Base-by-base conservation (phyloP, 164 flowering plant genomes). In the Echeveria elegans region DNA sequence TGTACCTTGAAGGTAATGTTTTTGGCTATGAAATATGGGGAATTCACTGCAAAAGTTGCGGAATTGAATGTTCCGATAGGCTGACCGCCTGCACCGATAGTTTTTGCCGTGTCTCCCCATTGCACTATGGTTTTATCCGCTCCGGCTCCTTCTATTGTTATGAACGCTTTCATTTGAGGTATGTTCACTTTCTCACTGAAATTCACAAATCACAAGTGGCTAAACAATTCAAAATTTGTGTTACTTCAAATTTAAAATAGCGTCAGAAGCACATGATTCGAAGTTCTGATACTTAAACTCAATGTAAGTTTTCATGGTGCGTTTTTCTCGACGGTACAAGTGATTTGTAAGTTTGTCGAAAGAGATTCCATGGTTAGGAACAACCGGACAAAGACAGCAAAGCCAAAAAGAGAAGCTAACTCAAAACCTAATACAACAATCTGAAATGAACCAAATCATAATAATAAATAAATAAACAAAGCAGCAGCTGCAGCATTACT, bases 1-100 rank as follows among this genome's bases (percentile, higher is more conserved):
- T 31, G 29, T 77, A 86, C 99, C 96, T 90, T 88, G 77, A 95
- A 95, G 7, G 99, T 95, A 74, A 95, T 92, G 81, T 95, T 95
- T 72, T 83, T 88, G 77, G 99, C 99, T 16, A 92, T 80, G 78
- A 95, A 95, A 72, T 76, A 92, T 45, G 85, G 88, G 9, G 99
- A 80, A 72, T 90, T 87, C 14, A 92, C 97, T 9, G 96, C 97
- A 79, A 95, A 92, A 26, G 97, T 92, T 31, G 99, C 97, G 45
- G 99, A 95, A 14, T 63, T 78, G 71, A 21, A 92, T 12, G 99
- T 92, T 24, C 99, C 99, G 29, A 92, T 69, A 5, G 97, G 92
- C 48, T 73, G 82, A 18, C 97, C 96, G 47, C 34, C 82, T 21
- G 86, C 74, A 12, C 96, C 99, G 16, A 72, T 70, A 47, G 92